A percentile compares a stretch with the other conserved stretches of the same genome.
Evolutionary conservation across 805 yeast species (phyloP).

Genomic region (Starmerella sp.): DNA sequence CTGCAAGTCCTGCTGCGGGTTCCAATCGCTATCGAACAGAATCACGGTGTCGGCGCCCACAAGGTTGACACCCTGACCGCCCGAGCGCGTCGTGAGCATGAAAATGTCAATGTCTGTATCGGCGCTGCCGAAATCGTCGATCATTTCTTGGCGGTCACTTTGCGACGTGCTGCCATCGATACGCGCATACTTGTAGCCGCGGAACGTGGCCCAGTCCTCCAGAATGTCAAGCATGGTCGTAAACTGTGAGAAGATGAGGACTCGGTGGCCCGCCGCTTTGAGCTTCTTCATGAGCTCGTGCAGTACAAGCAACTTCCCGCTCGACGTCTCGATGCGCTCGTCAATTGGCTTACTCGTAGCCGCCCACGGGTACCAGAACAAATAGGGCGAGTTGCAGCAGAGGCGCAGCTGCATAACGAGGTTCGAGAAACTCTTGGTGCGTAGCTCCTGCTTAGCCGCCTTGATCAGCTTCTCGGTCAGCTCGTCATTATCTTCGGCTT

Average conservation of each 20-base stretch:
- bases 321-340: conserved; percentile 38
- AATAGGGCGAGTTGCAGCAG: conserved; percentile 75
- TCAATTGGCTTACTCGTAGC: conserved; percentile 25
- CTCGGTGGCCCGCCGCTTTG: conserved; percentile 45
- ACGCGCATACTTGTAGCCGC: conserved; percentile 41
- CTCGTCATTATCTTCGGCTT: conserved; percentile 19
- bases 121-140: conserved; percentile 39
- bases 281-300: conserved; percentile 50
- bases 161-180: conserved; percentile 70
- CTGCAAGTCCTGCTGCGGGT: conserved; percentile 91
- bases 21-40: conserved; percentile 90
- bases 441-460: conserved; percentile 33
- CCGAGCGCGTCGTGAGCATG: conserved; percentile 80
- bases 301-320: conserved; percentile 64
- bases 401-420: conserved; percentile 74
- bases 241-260: conserved; percentile 79
- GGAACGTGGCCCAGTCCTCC: conserved; percentile 55
- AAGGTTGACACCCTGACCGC: conserved; percentile 84
- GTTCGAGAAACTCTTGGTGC: conserved; percentile 48
- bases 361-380: conserved; percentile 68
- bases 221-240: conserved; percentile 70
- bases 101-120: conserved; percentile 40
- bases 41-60: conserved; percentile 83
- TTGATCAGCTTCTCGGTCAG: conserved; percentile 24
- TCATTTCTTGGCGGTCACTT: conserved; percentile 51